A percentile compares a stretch with the other conserved stretches of the same genome.
Evolutionary conservation across 108 stramenopile species (phyloP).

Genomic region (Schizochytrium sp.): DNA sequence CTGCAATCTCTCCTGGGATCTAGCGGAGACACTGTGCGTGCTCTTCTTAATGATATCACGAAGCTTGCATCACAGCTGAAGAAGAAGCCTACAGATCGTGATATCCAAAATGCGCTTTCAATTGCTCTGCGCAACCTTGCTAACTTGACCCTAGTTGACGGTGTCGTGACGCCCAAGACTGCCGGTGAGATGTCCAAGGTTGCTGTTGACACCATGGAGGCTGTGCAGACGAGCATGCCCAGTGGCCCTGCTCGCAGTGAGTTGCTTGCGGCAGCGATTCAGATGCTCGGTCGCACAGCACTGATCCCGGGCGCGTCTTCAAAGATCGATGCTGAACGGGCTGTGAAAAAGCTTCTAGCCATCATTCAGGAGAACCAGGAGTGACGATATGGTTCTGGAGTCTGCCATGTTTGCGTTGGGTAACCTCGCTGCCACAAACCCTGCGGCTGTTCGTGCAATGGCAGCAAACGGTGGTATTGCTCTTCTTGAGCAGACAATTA

Average conservation of each 20-base stretch:
- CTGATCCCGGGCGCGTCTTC: not conserved
- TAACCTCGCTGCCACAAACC: constrained; percentile 43
- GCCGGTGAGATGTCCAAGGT: constrained; percentile 1
- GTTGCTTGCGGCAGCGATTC: constrained; percentile 1
- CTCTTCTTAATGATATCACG: not conserved
- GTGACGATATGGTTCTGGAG: constrained; percentile 8
- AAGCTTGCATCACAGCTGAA: not conserved
- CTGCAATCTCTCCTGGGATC: constrained; percentile 59
- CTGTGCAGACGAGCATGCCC: not conserved
- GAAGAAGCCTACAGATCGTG: constrained; percentile 17
- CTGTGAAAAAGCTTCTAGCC: constrained; percentile 61
- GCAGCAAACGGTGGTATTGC: constrained; percentile 31
- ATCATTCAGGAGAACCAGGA: not conserved
- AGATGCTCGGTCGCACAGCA: constrained; percentile 44
- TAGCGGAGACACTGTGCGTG: not conserved
- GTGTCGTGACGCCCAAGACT: constrained; percentile 62
- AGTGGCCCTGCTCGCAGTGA: constrained; percentile 15
- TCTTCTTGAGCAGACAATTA: constrained; percentile 54
- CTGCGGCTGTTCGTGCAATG: not conserved
- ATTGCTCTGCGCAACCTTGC: constrained; percentile 62
- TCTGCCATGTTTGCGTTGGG: constrained; percentile 49
- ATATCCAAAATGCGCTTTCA: not conserved
- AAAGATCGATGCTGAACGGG: not conserved
- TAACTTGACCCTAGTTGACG: constrained; percentile 57
- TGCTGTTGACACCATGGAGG: constrained; percentile 44